These are phyloP conservation scores for Coprinellus micaceus DNA, from an alignment of 768 basidiomycete genomes.

Conservation along the genomic window DNA sequence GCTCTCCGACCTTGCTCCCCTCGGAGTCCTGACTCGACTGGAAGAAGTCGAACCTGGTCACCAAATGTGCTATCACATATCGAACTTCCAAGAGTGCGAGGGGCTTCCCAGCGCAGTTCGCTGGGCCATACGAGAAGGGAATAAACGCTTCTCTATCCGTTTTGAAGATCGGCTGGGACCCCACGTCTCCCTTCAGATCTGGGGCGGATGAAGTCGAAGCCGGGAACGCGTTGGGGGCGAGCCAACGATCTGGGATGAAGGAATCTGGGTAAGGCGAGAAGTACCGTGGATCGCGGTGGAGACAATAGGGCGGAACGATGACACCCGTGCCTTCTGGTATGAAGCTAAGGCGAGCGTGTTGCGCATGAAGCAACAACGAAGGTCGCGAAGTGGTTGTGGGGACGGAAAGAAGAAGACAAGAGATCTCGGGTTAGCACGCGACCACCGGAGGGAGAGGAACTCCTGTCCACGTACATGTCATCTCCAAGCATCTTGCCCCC, in stretches of 20 bases:
- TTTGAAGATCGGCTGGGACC: neutral
- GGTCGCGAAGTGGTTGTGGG: too few relatives aligned
- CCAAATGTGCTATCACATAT: conserved; percentile 3
- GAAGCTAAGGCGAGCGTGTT: conserved; percentile 21
- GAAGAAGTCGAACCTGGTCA: conserved; percentile 2
- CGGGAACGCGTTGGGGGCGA: conserved; percentile 7
- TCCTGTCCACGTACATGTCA: conserved; percentile 14
- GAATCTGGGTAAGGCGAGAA: conserved; percentile 35
- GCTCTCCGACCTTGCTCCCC: neutral
- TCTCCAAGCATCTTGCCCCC: conserved; percentile 26
- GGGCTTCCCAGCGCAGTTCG: conserved; percentile 45
- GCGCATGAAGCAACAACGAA: neutral
- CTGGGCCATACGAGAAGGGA: conserved; percentile 43
- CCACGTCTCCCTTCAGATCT: neutral
- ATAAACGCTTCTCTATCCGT: conserved; percentile 16
- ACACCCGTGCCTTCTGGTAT: conserved; percentile 39
- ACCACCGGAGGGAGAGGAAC: neutral
- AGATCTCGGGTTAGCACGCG: neutral
- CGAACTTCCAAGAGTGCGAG: conserved; percentile 34
- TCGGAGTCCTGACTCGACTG: conserved; percentile 2
- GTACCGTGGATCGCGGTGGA: conserved; percentile 37
- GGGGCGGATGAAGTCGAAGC: neutral
- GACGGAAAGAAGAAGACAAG: neutral
- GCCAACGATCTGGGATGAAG: conserved; percentile 39
- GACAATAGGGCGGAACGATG: conserved; percentile 31